These are phyloP conservation scores for Rhododendron mucronatum DNA, from an alignment of 148 eudicot genomes.

Conservation along the genomic window DNA sequence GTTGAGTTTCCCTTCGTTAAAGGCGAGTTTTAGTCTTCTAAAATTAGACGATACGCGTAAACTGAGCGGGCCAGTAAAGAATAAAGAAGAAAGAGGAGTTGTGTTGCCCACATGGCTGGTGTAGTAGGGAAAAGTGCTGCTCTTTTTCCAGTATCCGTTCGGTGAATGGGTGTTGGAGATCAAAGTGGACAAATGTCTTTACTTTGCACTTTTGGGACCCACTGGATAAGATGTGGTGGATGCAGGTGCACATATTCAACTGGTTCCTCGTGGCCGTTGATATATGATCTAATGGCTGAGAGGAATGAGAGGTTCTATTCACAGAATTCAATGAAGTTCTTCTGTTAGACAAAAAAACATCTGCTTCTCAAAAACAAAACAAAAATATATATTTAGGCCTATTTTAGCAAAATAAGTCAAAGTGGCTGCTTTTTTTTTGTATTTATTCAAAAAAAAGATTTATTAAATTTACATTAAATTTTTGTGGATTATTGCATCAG, in stretches of 20 bases:
- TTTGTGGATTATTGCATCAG: no score
- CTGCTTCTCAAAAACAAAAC: no score
- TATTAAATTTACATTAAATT: no score
- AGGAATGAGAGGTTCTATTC: neutral
- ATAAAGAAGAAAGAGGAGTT: no score
- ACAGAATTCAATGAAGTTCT: neutral
- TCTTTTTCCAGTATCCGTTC: neutral
- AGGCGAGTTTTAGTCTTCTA: neutral
- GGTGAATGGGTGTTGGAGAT: neutral
- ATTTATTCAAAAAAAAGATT: no score
- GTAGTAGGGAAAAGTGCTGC: neutral
- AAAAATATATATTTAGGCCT: no score
- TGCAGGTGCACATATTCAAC: neutral
- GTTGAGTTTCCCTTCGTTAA: neutral
- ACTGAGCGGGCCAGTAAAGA: neutral
- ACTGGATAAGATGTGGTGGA: neutral
- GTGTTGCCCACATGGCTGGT: neutral
- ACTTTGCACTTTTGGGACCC: neutral
- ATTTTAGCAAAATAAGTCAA: no score
- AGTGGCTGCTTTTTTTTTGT: no score
- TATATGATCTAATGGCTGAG: constrained; percentile 2
- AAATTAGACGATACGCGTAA: neutral
- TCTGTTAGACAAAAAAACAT: neutral
- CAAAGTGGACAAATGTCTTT: neutral
- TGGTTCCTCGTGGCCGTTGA: neutral